Evolutionary conservation across 768 basidiomycete species (phyloP).

Genomic region (Pleurotus tuber-regium): DNA sequence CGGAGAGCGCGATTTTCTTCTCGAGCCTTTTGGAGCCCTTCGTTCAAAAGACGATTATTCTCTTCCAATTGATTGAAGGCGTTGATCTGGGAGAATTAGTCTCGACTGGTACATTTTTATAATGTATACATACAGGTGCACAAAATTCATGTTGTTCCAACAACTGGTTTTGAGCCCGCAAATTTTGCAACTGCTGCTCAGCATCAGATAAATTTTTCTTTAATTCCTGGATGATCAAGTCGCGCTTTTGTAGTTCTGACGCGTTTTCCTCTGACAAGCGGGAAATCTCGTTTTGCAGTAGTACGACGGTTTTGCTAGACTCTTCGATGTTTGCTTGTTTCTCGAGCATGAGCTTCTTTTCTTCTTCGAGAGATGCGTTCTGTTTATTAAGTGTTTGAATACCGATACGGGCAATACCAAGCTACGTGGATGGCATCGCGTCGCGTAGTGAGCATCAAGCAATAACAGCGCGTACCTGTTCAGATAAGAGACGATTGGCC

Average conservation of each 20-base stretch:
- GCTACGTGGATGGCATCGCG: neutral
- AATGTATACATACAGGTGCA: neutral
- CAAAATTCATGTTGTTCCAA: neutral
- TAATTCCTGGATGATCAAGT: neutral
- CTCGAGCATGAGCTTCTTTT: conserved; percentile 24
- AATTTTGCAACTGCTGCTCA: neutral
- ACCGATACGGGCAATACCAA: neutral
- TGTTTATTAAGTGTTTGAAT: conserved; percentile 1
- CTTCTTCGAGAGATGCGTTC: neutral
- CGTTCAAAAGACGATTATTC: neutral
- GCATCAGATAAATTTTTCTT: neutral
- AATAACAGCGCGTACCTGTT: neutral
- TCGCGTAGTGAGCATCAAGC: too few relatives aligned
- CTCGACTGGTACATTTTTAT: too few relatives aligned
- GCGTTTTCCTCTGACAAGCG: neutral
- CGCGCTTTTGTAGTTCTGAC: neutral
- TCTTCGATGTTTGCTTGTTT: conserved; percentile 34
- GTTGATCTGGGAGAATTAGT: too few relatives aligned
- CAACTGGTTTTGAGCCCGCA: neutral
- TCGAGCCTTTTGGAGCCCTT: neutral
- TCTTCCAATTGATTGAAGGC: conserved; percentile 1
- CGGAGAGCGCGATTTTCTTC: neutral
- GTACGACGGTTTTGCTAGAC: conserved; percentile 29
- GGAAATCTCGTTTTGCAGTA: conserved; percentile 30
- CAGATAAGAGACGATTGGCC: neutral